Percentiles rank a stretch among this genome's conserved stretches.
Evolutionary conservation across 2,329 filamentous ascomycete species (phyloP).

Genomic region (Microsporum ferrugineum): DNA sequence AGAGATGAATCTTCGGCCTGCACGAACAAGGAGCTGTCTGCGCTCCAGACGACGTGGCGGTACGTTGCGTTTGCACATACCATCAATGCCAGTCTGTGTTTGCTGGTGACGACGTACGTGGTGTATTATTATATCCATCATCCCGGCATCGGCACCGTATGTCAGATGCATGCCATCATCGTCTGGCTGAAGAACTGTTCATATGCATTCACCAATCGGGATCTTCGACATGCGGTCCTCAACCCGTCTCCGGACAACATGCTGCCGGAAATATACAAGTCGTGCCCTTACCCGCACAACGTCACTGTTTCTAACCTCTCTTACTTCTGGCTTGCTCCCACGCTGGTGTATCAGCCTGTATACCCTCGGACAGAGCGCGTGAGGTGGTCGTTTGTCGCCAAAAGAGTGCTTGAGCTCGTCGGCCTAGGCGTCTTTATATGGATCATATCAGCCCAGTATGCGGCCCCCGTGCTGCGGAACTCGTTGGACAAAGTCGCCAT

Average conservation of each 20-base stretch:
- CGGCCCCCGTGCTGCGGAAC: slow-evolving; percentile 77
- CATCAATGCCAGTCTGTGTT: slow-evolving; percentile 69
- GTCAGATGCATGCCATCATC: slow-evolving; percentile 82
- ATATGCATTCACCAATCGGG: slow-evolving; percentile 92
- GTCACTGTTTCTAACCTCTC: slow-evolving; percentile 77
- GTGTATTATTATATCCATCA: slow-evolving; percentile 91
- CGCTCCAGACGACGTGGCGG: slow-evolving; percentile 51
- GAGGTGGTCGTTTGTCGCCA: slow-evolving; percentile 77
- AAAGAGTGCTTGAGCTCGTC: slow-evolving; percentile 66
- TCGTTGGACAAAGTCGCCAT: slow-evolving; percentile 76
- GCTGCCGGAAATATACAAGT: slow-evolving; percentile 68
- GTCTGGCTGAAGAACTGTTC: slow-evolving; percentile 95
- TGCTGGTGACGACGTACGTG: slow-evolving; percentile 67
- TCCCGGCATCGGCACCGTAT: slow-evolving; percentile 81
- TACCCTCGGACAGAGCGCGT: slow-evolving; percentile 77
- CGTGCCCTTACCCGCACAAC: slow-evolving; percentile 81
- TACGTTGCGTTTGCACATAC: slow-evolving; percentile 69
- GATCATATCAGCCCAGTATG: slow-evolving; percentile 90
- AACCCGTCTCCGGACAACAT: slow-evolving; percentile 58
- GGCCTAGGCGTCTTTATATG: slow-evolving; percentile 82
- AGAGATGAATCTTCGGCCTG: slow-evolving; percentile 39
- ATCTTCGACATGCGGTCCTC: slow-evolving; percentile 80
- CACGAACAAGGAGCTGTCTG: slow-evolving; percentile 40
- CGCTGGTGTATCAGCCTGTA: slow-evolving; percentile 89
- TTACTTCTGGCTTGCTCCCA: slow-evolving; percentile 98